These are phyloP conservation scores for Hemisphaericaspora xylanilytica DNA, from an alignment of 1,139 yeast genomes.

Conservation along the genomic window DNA sequence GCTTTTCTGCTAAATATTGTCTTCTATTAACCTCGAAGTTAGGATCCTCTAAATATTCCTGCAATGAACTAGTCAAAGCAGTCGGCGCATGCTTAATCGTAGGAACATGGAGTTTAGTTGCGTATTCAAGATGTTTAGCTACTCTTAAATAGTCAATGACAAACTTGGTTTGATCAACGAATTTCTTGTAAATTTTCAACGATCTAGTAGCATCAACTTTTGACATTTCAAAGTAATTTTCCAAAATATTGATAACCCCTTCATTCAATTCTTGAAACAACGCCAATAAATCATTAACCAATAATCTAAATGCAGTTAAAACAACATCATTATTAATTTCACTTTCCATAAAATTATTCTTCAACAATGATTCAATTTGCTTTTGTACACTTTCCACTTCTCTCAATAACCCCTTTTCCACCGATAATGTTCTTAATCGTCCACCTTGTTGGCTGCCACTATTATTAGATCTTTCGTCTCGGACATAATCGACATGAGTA, in stretches of 20 bases:
- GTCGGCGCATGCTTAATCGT: slow-evolving; percentile 97
- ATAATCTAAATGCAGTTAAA: slow-evolving; percentile 77
- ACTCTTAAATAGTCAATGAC: slow-evolving; percentile 85
- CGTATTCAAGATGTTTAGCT: slow-evolving; percentile 83
- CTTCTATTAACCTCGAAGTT: slow-evolving; percentile 76
- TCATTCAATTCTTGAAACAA: slow-evolving; percentile 89
- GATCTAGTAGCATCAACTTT: slow-evolving; percentile 85
- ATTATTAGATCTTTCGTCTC: slow-evolving; percentile 59
- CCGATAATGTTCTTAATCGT: slow-evolving; percentile 57
- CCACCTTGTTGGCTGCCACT: slow-evolving; percentile 51
- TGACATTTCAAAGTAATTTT: slow-evolving; percentile 92
- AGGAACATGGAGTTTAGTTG: slow-evolving; percentile 89
- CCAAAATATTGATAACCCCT: slow-evolving; percentile 89
- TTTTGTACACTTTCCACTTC: slow-evolving; percentile 83
- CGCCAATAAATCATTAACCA: slow-evolving; percentile 81
- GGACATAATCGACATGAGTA: slow-evolving; percentile 73
- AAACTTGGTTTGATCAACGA: slow-evolving; percentile 82
- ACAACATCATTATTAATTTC: slow-evolving; percentile 82
- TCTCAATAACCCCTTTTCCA: slow-evolving; percentile 80
- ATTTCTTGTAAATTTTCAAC: slow-evolving; percentile 74
- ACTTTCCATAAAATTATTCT: slow-evolving; percentile 69
- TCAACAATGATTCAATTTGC: slow-evolving; percentile 73
- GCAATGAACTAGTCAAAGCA: slow-evolving; percentile 79
- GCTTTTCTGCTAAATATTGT: slow-evolving; percentile 68
- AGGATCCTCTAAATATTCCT: slow-evolving; percentile 86